Percentiles rank a stretch among this genome's conserved stretches.
Conservation (phyloP, 2,329 filamentous ascomycete species). For the Metarhizium anisopliae region DNA sequence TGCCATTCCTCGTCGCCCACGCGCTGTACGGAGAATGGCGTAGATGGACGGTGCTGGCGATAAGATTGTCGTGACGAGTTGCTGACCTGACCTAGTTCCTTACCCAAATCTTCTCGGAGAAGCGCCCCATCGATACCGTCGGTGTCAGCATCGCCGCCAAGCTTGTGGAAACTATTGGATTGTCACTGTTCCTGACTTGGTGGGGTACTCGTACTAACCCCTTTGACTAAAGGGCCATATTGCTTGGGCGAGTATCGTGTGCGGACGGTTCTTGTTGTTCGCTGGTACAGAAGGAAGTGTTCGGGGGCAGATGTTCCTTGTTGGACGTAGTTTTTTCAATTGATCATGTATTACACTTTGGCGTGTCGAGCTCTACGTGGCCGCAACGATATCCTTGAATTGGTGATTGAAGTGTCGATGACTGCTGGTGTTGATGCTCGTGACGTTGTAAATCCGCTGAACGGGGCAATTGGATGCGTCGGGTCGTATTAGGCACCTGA, state of each 20-base stretch:
- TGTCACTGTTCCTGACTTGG: conserved; percentile 89
- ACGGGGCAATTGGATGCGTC: no score
- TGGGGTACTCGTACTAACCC: conserved; percentile 95
- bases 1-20: conserved; percentile 2
- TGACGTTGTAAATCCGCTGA: no score
- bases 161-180: conserved; percentile 84
- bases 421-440: no score
- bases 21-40: no score
- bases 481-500: no score
- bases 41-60: no score
- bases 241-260: background rate
- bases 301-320: background rate
- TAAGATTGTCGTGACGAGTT: conserved; percentile 1
- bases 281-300: background rate
- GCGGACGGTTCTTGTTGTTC: background rate
- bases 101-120: conserved; percentile 80
- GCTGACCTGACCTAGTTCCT: conserved; percentile 53
- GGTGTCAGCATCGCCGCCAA: conserved; percentile 78
- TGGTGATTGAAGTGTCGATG: no score
- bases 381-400: no score
- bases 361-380: no score
- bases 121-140: conserved; percentile 82
- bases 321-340: no score
- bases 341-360: no score
- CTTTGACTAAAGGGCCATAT: conserved; percentile 52